Percentiles rank a stretch among this genome's conserved stretches.
Conservation (phyloP, 2,329 filamentous ascomycete species). For the Cladophialophora psammophila region DNA sequence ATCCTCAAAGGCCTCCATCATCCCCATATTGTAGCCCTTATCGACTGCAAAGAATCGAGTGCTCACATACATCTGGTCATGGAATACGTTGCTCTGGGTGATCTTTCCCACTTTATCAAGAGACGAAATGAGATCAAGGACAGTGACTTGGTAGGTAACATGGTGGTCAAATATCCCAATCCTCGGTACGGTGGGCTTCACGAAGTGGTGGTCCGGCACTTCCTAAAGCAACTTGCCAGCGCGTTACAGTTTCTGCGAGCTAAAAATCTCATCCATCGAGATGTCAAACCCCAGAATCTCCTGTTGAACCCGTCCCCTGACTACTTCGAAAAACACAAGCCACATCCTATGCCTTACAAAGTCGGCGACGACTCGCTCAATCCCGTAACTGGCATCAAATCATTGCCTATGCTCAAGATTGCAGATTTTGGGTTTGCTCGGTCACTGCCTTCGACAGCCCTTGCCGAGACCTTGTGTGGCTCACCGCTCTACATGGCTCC, state of each 20-base stretch:
- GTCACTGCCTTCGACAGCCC: slow-evolving; percentile 84
- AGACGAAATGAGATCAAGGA: slow-evolving; percentile 82
- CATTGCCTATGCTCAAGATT: slow-evolving; percentile 94
- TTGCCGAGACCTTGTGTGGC: slow-evolving; percentile 95
- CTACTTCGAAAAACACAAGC: slow-evolving; percentile 69
- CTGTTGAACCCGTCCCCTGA: slow-evolving; percentile 82
- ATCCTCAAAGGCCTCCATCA: slow-evolving; percentile 94
- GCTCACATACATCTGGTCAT: slow-evolving; percentile 95
- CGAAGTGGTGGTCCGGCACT: slow-evolving; percentile 95
- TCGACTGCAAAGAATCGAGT: slow-evolving; percentile 87
- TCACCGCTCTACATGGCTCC: slow-evolving; percentile 99
- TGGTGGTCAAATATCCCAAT: slow-evolving; percentile 93
- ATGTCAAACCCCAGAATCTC: slow-evolving; percentile 97
- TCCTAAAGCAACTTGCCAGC: slow-evolving; percentile 91
- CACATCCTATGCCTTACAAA: slow-evolving; percentile 73
- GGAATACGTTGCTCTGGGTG: slow-evolving; percentile 97
- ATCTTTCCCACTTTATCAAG: slow-evolving; percentile 95
- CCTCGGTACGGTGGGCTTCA: slow-evolving; percentile 83
- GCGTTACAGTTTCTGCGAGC: slow-evolving; percentile 86
- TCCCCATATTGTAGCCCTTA: slow-evolving; percentile 94
- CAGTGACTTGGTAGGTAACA: slow-evolving; percentile 82
- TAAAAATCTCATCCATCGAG: slow-evolving; percentile 90
- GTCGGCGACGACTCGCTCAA: slow-evolving; percentile 81
- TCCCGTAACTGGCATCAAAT: slow-evolving; percentile 79
- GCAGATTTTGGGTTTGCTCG: slow-evolving; percentile 99